phyloP scores from a whole-genome alignment of 2,329 filamentous ascomycete species.

The Fusarium sp. region DNA sequence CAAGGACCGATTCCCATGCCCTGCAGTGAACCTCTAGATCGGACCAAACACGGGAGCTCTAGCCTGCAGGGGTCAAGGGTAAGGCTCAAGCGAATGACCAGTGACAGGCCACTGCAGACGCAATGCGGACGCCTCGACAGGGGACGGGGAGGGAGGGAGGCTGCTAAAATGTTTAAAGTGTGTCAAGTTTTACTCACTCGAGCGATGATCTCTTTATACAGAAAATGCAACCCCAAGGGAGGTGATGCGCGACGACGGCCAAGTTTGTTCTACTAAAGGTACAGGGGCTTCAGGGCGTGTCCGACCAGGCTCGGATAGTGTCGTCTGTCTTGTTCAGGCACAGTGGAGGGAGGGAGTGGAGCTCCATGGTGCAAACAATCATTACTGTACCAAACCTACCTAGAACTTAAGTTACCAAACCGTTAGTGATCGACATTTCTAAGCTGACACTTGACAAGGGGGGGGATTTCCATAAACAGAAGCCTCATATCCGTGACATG shows the following conservation, averaged over 20 bases:
- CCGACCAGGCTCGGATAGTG: conserved; percentile 7
- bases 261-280: background rate
- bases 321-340: background rate
- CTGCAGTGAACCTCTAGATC: conserved; percentile 42
- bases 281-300: conserved; percentile 4
- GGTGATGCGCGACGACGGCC: background rate
- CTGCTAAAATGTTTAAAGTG: conserved; percentile 7
- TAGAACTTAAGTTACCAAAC: background rate
- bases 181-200: background rate
- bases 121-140: background rate
- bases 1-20: conserved; percentile 44
- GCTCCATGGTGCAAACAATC: background rate
- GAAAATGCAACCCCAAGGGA: conserved; percentile 17
- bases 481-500: conserved; percentile 8
- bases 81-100: conserved; percentile 16
- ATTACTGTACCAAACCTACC: no score
- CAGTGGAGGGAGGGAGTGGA: background rate
- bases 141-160: background rate
- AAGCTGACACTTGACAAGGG: conserved; percentile 3
- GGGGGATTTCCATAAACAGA: conserved; percentile 6
- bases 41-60: conserved; percentile 42
- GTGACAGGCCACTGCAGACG: background rate
- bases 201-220: background rate
- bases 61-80: conserved; percentile 36
- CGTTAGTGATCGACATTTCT: conserved; percentile 15